Conservation (phyloP, 176 grass and related monocot genomes). For the Zea luxurians region DNA sequence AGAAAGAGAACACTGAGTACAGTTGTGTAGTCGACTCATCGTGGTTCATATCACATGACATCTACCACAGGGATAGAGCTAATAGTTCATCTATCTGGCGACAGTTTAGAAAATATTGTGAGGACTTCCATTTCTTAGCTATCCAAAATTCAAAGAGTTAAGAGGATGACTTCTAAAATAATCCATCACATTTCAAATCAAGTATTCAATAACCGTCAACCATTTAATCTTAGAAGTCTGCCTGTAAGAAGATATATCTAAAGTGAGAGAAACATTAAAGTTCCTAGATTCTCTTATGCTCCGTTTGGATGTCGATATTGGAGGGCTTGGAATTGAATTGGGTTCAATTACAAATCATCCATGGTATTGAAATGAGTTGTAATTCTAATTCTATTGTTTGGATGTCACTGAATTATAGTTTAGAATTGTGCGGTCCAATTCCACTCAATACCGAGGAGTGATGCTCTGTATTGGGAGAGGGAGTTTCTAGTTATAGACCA, state of each 20-base stretch:
- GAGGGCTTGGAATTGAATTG: too few relatives aligned
- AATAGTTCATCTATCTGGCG: not conserved
- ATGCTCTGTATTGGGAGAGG: too few relatives aligned
- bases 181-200: not conserved
- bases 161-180: not conserved
- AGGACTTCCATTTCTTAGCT: not conserved
- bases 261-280: not conserved
- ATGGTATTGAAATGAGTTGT: too few relatives aligned
- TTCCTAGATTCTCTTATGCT: slow-evolving; percentile 4
- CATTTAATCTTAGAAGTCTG: not conserved
- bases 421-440: too few relatives aligned
- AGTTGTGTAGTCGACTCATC: not conserved
- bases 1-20: slow-evolving; percentile 37
- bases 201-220: not conserved
- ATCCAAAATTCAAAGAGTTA: not conserved
- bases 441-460: too few relatives aligned
- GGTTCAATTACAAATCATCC: too few relatives aligned
- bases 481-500: too few relatives aligned
- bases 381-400: too few relatives aligned
- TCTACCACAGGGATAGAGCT: not conserved
- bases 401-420: too few relatives aligned
- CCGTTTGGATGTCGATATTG: too few relatives aligned
- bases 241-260: slow-evolving; percentile 25
- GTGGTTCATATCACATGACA: slow-evolving; percentile 6
- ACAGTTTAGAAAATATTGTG: not conserved